Conservation (phyloP, 108 stramenopile species). For the Schizochytrium sp. region DNA sequence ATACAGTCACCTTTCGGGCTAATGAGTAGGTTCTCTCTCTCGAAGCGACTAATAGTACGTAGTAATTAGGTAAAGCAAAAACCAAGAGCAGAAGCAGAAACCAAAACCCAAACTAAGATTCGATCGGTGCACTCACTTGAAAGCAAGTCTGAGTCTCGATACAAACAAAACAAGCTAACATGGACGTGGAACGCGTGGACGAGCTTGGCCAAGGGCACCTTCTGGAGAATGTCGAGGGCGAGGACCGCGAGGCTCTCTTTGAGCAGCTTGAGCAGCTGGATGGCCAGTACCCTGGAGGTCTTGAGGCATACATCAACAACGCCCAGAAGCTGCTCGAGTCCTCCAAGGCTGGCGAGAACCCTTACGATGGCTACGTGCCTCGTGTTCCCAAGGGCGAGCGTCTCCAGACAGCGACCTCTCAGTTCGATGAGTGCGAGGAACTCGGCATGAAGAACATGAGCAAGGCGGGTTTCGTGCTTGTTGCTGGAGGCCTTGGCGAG, state of each 20-base stretch:
- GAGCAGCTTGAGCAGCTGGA: slow-evolving; percentile 86
- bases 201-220: slow-evolving; percentile 56
- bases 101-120: no score
- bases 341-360: slow-evolving; percentile 88
- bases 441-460: slow-evolving; percentile 54
- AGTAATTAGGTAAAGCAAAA: no score
- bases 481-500: slow-evolving; percentile 92
- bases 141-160: no score
- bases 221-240: slow-evolving; percentile 44
- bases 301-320: slow-evolving; percentile 88
- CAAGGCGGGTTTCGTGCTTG: slow-evolving; percentile 72
- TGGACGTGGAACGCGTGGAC: slow-evolving; percentile 36
- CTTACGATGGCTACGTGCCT: slow-evolving; percentile 92
- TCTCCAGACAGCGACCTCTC: slow-evolving; percentile 44
- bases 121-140: no score
- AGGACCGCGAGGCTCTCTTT: slow-evolving; percentile 20
- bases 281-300: slow-evolving; percentile 90
- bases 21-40: no score
- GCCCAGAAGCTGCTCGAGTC: slow-evolving; percentile 86
- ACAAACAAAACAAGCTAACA: not conserved
- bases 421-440: slow-evolving; percentile 72
- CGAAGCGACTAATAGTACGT: no score
- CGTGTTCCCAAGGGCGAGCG: slow-evolving; percentile 72
- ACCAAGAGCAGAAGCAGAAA: no score
- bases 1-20: no score